A percentile compares a stretch with the other conserved stretches of the same genome.
Conservation (phyloP, 1,284 basidiomycete genomes). For the Sporisorium sorghi region DNA sequence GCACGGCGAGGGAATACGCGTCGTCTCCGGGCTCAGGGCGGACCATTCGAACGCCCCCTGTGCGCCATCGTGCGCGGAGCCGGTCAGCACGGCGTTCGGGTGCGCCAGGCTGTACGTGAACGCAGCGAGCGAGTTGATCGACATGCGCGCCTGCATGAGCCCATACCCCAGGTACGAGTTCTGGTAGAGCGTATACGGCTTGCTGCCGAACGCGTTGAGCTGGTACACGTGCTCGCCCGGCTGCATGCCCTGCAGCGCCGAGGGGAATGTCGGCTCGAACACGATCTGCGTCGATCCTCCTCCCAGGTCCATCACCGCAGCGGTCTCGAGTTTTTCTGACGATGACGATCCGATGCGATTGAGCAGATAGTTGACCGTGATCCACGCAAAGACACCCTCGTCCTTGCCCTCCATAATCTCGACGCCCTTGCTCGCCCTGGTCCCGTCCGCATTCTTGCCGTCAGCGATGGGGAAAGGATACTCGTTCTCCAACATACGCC, state of each 20-base stretch:
- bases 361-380: constrained; percentile 87
- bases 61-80: constrained; percentile 30
- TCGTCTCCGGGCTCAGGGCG: constrained; percentile 67
- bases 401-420: constrained; percentile 90
- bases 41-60: constrained; percentile 47
- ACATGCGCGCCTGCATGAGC: constrained; percentile 86
- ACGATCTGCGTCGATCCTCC: constrained; percentile 98
- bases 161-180: constrained; percentile 83
- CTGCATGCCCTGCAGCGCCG: constrained; percentile 74
- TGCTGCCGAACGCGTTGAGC: constrained; percentile 71
- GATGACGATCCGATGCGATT: constrained; percentile 70
- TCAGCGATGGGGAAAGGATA: constrained; percentile 78
- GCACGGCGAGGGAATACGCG: constrained; percentile 80
- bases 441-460: constrained; percentile 37
- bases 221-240: constrained; percentile 94
- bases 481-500: constrained; percentile 74
- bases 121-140: constrained; percentile 87
- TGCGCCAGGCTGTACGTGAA: constrained; percentile 78
- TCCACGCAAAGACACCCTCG: constrained; percentile 94
- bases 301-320: constrained; percentile 94
- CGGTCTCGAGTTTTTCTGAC: constrained; percentile 71
- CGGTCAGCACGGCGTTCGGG: constrained; percentile 57
- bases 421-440: constrained; percentile 50
- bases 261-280: constrained; percentile 80
- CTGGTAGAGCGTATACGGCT: constrained; percentile 65